Evolutionary conservation across 371 early-diverging fungal species (phyloP), one percentile per base, ranked within the genome.

Genomic region (Apophysomyces ossiformis): DNA sequence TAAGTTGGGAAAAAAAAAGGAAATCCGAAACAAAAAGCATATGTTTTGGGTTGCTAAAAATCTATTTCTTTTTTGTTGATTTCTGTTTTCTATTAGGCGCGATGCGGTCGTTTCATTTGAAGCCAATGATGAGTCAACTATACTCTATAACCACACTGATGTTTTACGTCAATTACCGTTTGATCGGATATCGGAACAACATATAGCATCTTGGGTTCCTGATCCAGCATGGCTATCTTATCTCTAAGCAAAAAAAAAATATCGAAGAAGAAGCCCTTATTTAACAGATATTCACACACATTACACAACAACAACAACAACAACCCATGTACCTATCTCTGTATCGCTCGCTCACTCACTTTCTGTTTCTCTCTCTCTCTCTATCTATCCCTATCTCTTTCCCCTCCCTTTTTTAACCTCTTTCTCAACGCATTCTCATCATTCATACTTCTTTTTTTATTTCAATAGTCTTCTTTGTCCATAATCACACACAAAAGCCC

Each of bases 201-300:
- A 67, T n/a, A 35, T 68, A 26, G 58, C 68, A 36, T 50, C 68
- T 13, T 68, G 68, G 58, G 16, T 68, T 21, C 63, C 68, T 37
- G 63, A 68, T 68, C 61, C 60, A 66, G 39, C 66, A 60, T 50
- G 60, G 66, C 66, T 50, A 21, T 43, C 60, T n/a, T 58, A 60
- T 36, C 43, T 66, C n/a, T 47, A 47, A 47, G 18, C 18, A 47
- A 11, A 47, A 7, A 12, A 12, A n/a, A 9, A n/a, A n/a, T 16
- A 46, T 26, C 32, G 32, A 26, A 26, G 32, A 26, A 26, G 32
- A 26, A 26, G 32, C 32, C 32, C 2, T 26, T 26, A 26, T 26
- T 47, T 47, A 11, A 18, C 47, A 47, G n/a, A 47, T 47, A 0
- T 47, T 47, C 47, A 47, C 47, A 47, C 47, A 47, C 47, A 47